Base-by-base conservation (phyloP, 2,329 filamentous ascomycete genomes). In the Pestalotiopsis sp. region DNA sequence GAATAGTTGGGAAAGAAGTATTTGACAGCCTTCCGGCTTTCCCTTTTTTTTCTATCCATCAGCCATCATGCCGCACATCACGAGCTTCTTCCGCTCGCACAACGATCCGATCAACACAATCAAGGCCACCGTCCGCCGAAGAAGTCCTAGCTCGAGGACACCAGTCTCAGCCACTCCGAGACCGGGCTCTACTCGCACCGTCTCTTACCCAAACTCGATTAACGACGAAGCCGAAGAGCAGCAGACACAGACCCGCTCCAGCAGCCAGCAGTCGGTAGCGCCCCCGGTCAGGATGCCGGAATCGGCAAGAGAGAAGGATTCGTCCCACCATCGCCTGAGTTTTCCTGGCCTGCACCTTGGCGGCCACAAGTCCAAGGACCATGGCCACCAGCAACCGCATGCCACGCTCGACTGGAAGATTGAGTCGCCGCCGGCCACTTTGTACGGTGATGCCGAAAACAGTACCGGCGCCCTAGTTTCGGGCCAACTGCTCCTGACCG, bases 381-480 rank as follows among this genome's bases (percentile, higher is more conserved):
- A 72, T n/a, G 72, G 78, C 56, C 38, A 64, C n/a, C 72, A 76
- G 68, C 80, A 80, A 66, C 75, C 80, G 2, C 80, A 82, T 68
- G 83, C 84, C 11, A 74, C 80, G 1, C 76, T 90, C 20, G 80
- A 84, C 69, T 89, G 86, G 84, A 85, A 82, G 74, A 92, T 98
- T 71, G 95, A 98, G 83, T 97, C 93, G 13, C 94, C 94, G 1
- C 95, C 95, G 2, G 86, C 95, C 20, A 89, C 98, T 60, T 91
- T 97, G 81, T 93, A 96, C 76, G 94, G 94, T 71, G 84, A 87
- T 27, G 86, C 93, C 0, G 87, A 90, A 70, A 87, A 88, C 73
- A 97, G 94, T 74, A 92, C 91, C 2, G 95, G 95, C 68, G 94
- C 94, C 6, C 84, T 98, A 69, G 88, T 98, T 65, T 97, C 94